Conservation (phyloP, 805 yeast genomes). For the Tetrapisispora fleetii region DNA sequence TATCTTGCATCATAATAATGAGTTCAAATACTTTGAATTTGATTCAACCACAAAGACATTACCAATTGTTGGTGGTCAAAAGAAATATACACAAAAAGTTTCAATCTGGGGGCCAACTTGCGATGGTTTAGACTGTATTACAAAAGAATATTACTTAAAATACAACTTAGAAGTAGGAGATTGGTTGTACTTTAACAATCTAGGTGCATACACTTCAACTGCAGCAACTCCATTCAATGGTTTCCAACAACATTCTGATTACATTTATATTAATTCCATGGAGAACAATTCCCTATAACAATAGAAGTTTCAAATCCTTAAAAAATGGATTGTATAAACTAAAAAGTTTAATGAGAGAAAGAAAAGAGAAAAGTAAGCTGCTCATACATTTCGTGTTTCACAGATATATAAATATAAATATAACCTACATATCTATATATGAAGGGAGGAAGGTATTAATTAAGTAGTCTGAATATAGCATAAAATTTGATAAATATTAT, state of each 20-base stretch:
- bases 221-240: constrained; percentile 95
- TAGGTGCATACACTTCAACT: constrained; percentile 89
- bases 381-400: background rate
- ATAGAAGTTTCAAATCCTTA: background rate
- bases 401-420: too few species aligned
- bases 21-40: constrained; percentile 34
- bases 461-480: too few species aligned
- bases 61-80: background rate
- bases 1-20: constrained; percentile 48
- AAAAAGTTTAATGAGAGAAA: background rate
- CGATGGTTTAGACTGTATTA: constrained; percentile 86
- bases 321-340: background rate
- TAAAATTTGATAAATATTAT: too few species aligned
- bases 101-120: constrained; percentile 99
- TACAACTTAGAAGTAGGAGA: constrained; percentile 71
- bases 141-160: constrained; percentile 42
- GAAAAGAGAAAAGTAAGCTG: background rate
- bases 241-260: constrained; percentile 51
- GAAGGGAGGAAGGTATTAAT: too few species aligned
- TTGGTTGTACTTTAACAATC: constrained; percentile 75
- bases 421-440: too few species aligned
- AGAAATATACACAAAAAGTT: constrained; percentile 29
- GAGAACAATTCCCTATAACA: constrained; percentile 7
- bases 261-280: constrained; percentile 48
- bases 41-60: constrained; percentile 16